These are phyloP conservation scores for Stygiomarasmius scandens DNA, from an alignment of 1,284 basidiomycete species.

Conservation along the genomic window DNA sequence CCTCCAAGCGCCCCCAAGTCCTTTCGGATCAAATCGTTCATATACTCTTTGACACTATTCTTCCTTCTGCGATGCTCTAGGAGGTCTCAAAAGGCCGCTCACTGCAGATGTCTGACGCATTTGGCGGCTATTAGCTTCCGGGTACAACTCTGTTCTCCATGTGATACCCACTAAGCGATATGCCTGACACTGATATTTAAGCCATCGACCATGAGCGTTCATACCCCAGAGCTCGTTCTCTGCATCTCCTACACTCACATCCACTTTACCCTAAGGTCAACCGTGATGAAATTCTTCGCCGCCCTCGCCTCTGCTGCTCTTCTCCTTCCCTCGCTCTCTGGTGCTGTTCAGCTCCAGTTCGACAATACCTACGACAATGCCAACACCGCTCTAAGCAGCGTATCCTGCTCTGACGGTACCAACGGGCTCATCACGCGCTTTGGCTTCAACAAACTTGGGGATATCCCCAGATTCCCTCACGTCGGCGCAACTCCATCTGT, in stretches of 20 bases:
- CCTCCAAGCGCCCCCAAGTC: too few relatives aligned
- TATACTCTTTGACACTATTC: too few relatives aligned
- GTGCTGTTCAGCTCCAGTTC: slow-evolving; percentile 36
- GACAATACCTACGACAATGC: slow-evolving; percentile 46
- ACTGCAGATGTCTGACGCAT: too few relatives aligned
- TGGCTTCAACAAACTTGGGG: slow-evolving; percentile 47
- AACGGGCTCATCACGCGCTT: slow-evolving; percentile 41
- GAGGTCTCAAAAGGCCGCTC: too few relatives aligned
- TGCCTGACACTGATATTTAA: not conserved
- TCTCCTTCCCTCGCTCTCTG: slow-evolving; percentile 22
- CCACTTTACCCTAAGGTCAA: not conserved
- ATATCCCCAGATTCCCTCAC: slow-evolving; percentile 50
- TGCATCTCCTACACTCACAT: not conserved
- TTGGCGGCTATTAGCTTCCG: too few relatives aligned
- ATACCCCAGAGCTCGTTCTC: not conserved
- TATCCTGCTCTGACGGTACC: slow-evolving; percentile 52
- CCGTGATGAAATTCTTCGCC: slow-evolving; percentile 22
- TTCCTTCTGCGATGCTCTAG: too few relatives aligned
- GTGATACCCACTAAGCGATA: not conserved
- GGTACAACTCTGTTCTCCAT: too few relatives aligned
- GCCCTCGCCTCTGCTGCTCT: slow-evolving; percentile 23
- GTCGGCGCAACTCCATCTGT: slow-evolving; percentile 48
- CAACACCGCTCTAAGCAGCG: slow-evolving; percentile 30
- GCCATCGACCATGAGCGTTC: not conserved
- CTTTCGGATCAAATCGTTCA: too few relatives aligned